A percentile compares a stretch with the other conserved stretches of the same genome.
Evolutionary conservation across 192 early-diverging fungal genomes (phyloP).

Genomic region (Coemansia sp.): DNA sequence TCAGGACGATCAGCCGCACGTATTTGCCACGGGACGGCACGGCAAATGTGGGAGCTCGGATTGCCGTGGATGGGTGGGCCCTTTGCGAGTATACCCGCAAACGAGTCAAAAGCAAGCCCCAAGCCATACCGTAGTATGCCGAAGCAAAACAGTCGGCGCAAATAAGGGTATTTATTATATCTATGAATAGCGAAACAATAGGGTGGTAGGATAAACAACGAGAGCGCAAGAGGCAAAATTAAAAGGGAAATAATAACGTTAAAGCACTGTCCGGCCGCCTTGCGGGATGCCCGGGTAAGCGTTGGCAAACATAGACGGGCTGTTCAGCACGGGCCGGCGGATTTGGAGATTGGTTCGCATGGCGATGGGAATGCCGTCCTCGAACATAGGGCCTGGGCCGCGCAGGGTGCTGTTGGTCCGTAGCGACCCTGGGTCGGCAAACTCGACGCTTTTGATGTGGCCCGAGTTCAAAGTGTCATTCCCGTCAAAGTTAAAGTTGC

Average conservation of each 20-base stretch:
- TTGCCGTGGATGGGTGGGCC: not conserved
- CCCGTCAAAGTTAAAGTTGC: conserved; percentile 33
- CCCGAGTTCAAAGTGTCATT: conserved; percentile 12
- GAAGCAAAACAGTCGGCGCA: not conserved
- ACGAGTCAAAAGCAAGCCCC: not conserved
- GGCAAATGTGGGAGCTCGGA: not conserved
- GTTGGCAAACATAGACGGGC: conserved; percentile 22
- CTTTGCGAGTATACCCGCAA: not conserved
- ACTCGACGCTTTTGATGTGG: not conserved
- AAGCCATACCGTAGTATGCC: not conserved
- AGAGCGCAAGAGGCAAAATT: not conserved
- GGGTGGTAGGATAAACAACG: not conserved
- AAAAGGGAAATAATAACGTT: not conserved
- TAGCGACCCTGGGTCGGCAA: conserved; percentile 3
- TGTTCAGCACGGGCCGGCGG: conserved; percentile 37
- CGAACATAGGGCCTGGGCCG: not conserved
- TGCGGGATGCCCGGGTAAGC: not conserved
- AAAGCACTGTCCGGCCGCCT: not conserved
- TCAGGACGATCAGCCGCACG: not conserved
- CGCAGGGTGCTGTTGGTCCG: conserved; percentile 12
- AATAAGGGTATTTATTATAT: not conserved
- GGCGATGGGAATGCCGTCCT: conserved; percentile 31
- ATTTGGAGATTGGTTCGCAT: conserved; percentile 45
- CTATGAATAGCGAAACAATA: not conserved
- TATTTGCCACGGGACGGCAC: not conserved